Evolutionary conservation across 2,329 filamentous ascomycete genomes (phyloP), one percentile per base, ranked within the genome.

Genomic region (Beauveria brongniartii): DNA sequence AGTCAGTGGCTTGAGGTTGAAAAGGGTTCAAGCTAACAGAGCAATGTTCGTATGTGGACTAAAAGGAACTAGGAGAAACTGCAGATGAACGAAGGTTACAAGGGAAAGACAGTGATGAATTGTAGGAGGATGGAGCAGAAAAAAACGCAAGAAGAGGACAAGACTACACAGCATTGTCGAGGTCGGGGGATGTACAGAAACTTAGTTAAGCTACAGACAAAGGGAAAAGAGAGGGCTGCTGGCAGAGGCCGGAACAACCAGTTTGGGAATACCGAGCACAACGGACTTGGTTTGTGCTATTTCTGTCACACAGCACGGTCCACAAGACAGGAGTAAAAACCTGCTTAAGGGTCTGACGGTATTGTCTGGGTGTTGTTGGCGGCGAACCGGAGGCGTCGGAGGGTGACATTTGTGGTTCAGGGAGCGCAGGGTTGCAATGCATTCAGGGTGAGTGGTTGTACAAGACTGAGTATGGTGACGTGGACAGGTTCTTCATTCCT

Each of bases 261-360:
- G n/a, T 57, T 57, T 22, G 18, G 54, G 43, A 24, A 57, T 57
- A 26, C 54, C 54, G 54, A 57, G 40, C 41, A 41, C 40, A 18
- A 22, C 40, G 10, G 37, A 16, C 34, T 22, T 22, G 41, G 41
- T 46, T 54, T 43, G 51, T 54, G 34, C 51, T 53, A 53, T 53
- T 53, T 20, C 50, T 53, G 50, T 28, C 26, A 20, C 24, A 26
- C 47, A n/a, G 20, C 47, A 30, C 47, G 50, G n/a, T 40, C 50
- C 50, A n/a, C 34, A 22, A 40, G 7, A 53, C 28, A 40, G 12
- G n/a, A 53, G n/a, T 40, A 9, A 40, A 53, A 53, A 53, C 50
- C 50, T 53, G 50, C 30, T 53, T 14, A 20, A 53, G 10, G 34
- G 28, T 30, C 50, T 28, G 47, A 50, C 28, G 26, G 28, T 20